A percentile compares a stretch with the other conserved stretches of the same genome.
Conservation (phyloP, 345 rosid species). For the Firmiana major region DNA sequence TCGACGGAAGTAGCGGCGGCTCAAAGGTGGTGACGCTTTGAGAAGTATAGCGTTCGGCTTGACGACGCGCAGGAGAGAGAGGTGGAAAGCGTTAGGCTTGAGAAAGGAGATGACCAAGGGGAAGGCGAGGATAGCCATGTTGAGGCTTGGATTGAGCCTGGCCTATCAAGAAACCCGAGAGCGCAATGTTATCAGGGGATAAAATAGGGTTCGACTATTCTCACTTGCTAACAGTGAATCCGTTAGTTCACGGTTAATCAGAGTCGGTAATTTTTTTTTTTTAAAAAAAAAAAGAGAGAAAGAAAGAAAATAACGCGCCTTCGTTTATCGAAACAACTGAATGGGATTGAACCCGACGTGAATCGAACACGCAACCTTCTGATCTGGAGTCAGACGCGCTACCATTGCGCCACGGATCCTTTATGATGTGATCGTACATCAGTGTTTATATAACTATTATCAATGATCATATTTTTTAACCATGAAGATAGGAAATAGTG, state of each 20-base stretch:
- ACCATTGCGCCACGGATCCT: conserved; percentile 72
- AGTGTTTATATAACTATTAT: no score
- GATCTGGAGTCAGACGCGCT: conserved; percentile 99
- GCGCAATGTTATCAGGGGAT: background rate
- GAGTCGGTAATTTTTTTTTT: no score
- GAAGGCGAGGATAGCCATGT: conserved; percentile 59
- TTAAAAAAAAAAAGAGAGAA: no score
- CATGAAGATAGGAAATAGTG: no score
- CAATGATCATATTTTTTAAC: no score
- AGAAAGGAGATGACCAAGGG: conserved; percentile 65
- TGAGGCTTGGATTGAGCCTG: conserved; percentile 15
- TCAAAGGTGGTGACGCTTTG: conserved; percentile 12
- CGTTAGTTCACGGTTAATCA: background rate
- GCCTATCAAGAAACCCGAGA: background rate
- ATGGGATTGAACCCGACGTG: conserved; percentile 43
- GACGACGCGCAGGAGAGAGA: conserved; percentile 33
- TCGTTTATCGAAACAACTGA: no score
- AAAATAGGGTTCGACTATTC: background rate
- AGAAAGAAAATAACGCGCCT: no score
- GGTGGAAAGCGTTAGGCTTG: conserved; percentile 37
- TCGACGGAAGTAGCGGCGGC: conserved; percentile 31
- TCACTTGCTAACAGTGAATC: no score
- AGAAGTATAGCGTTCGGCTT: conserved; percentile 24
- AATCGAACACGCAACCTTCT: conserved; percentile 99
- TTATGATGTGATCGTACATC: no score